These are phyloP conservation scores for Colletotrichum spaethianum DNA, from an alignment of 2,329 filamentous ascomycete species.

Conservation along the genomic window DNA sequence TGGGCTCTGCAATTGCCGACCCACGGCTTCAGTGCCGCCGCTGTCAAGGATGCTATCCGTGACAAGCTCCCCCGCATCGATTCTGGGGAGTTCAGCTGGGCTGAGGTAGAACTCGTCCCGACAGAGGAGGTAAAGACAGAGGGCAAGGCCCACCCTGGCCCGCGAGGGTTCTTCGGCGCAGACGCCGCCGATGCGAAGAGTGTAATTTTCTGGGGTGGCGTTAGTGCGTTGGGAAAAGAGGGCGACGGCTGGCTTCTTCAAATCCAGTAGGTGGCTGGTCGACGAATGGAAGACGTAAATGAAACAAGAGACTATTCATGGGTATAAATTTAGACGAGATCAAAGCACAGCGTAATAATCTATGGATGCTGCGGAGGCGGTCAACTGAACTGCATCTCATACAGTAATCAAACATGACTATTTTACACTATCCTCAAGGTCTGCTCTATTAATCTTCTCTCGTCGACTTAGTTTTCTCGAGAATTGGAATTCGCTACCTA, in stretches of 20 bases:
- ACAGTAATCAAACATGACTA: background rate
- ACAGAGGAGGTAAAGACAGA: slow-evolving; percentile 58
- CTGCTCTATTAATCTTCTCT: no score
- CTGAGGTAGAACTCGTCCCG: slow-evolving; percentile 62
- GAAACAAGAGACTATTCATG: no score
- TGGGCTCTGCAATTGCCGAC: slow-evolving; percentile 68
- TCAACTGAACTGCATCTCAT: background rate
- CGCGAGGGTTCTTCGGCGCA: slow-evolving; percentile 56
- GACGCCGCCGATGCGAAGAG: slow-evolving; percentile 60
- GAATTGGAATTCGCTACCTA: no score
- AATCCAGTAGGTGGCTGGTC: slow-evolving; percentile 32
- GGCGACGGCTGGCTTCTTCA: slow-evolving; percentile 57
- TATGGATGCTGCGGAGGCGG: background rate
- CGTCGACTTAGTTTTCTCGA: no score
- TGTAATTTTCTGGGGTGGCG: slow-evolving; percentile 68
- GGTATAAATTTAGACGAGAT: background rate
- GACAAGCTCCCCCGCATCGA: slow-evolving; percentile 57
- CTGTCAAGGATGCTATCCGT: slow-evolving; percentile 64
- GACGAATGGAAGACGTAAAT: background rate
- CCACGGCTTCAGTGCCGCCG: slow-evolving; percentile 60
- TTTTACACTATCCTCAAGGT: no score
- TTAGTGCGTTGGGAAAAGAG: slow-evolving; percentile 56
- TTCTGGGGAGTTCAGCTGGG: slow-evolving; percentile 64
- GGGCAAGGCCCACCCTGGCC: slow-evolving; percentile 58
- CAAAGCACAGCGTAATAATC: background rate